Evolutionary conservation across 2,329 filamentous ascomycete species (phyloP), one percentile per base, ranked within the genome.

Genomic region (Penicillium capsulatum): DNA sequence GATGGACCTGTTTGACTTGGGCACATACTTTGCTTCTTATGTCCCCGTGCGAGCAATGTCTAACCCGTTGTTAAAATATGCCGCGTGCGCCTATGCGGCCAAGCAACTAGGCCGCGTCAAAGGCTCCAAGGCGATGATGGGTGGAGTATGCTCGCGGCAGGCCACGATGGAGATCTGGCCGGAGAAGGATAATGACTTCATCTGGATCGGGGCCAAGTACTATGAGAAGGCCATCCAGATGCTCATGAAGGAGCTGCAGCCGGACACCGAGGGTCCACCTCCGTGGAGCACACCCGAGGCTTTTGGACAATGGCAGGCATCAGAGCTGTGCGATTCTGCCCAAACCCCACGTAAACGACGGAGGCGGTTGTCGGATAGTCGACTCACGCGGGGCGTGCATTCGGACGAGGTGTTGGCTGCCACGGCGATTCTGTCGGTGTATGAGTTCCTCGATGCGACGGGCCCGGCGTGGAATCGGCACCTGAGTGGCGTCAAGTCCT

Each of bases 401-500:
- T 68, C 64, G 0, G 79, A 83, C 48, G 79, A 84, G 42, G 69
- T 83, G 3, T 68, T 83, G 15, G 79, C 80, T 7, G 79, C 81
- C 2, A 80, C 80, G 2, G 79, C 80, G 0, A 83, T 84, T 10
- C 61, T 85, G 2, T 83, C 79, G 42, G 76, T 81, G 0, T 84
- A 83, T 54, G 81, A 84, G 47, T 79, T 83, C 42, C 66, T 84
- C n/a, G 79, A 83, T 57, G 76, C 77, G 1, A 81, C 78, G 0
- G 76, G 76, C 2, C 70, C 72, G 0, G 79, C 80, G 14, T 84
- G 80, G 80, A 73, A 75, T 50, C 59, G 78, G 3, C 81, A 84
- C 63, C 63, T 84, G 4, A 82, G 77, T 48, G 80, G 80, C 0
- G 76, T 82, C 0, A 83, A 83, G 47, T 77, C 78, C 0, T 65